phyloP scores from a whole-genome alignment of 2,329 filamentous ascomycete species.

The Colletotrichum horii region DNA sequence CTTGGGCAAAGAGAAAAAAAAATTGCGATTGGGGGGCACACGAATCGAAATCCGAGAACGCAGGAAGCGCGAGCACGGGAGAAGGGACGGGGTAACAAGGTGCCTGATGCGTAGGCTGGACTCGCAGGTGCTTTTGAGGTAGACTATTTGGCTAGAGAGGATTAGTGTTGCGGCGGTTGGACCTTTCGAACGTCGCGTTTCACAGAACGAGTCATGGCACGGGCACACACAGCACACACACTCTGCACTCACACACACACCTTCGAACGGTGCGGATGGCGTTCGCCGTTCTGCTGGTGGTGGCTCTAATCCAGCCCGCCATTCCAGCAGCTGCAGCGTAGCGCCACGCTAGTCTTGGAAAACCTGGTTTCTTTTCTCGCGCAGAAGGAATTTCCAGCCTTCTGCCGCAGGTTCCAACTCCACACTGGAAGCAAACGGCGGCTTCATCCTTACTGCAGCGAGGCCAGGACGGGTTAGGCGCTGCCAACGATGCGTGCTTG shows the following conservation, averaged over 20 bases:
- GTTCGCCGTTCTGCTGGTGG: background rate
- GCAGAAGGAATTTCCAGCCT: background rate
- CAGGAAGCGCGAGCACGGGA: background rate
- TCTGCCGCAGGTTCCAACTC: background rate
- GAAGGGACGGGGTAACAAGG: background rate
- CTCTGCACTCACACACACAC: background rate
- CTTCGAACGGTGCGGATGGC: constrained; percentile 6
- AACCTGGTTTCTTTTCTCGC: background rate
- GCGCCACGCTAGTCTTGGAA: background rate
- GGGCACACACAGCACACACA: background rate
- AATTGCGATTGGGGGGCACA: background rate
- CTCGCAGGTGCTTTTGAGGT: background rate
- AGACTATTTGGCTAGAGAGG: background rate
- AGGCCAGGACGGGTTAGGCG: background rate
- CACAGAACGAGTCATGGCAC: constrained; percentile 15
- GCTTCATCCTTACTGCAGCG: constrained; percentile 5
- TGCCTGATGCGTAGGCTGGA: background rate
- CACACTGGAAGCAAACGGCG: constrained; percentile 5
- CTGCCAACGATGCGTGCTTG: background rate
- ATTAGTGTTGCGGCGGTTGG: constrained; percentile 10
- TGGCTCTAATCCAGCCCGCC: background rate
- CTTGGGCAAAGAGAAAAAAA: background rate
- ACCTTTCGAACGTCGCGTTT: constrained; percentile 9
- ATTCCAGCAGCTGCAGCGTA: background rate
- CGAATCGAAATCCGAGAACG: background rate